Conservation (phyloP, 306 rosid genomes). For the Corylus heterophylla region DNA sequence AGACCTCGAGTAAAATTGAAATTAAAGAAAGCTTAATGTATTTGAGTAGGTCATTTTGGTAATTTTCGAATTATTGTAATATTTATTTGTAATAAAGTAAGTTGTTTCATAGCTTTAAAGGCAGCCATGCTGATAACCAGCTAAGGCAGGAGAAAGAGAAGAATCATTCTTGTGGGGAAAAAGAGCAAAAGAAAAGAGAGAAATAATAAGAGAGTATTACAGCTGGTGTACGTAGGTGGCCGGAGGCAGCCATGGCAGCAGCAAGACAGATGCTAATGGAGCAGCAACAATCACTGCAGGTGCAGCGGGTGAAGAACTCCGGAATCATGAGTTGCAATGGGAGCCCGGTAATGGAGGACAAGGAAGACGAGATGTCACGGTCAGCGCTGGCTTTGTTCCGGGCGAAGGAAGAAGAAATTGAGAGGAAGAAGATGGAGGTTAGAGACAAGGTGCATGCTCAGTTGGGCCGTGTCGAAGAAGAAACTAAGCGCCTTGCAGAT, state of each 20-base stretch:
- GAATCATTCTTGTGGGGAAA: slow-evolving; percentile 49
- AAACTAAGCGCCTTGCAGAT: slow-evolving; percentile 78
- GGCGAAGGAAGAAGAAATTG: slow-evolving; percentile 92
- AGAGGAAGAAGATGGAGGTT: slow-evolving; percentile 80
- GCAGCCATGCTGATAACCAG: slow-evolving; percentile 59
- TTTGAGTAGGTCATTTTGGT: slow-evolving; percentile 38
- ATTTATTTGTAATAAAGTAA: slow-evolving; percentile 50
- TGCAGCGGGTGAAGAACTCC: slow-evolving; percentile 51
- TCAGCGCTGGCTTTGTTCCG: slow-evolving; percentile 71
- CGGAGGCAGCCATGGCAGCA: slow-evolving; percentile 57
- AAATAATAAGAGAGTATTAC: too few relatives aligned
- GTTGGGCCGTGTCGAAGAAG: slow-evolving; percentile 70
- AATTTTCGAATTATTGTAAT: slow-evolving; percentile 30
- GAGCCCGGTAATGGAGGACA: slow-evolving; percentile 65
- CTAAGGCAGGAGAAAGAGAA: slow-evolving; percentile 49
- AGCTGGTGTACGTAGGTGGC: neutral
- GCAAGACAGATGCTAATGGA: slow-evolving; percentile 54
- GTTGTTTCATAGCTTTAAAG: slow-evolving; percentile 55
- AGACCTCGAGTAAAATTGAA: slow-evolving; percentile 58
- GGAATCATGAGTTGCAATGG: slow-evolving; percentile 48
- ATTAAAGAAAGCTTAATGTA: slow-evolving; percentile 10
- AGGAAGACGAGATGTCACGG: slow-evolving; percentile 79
- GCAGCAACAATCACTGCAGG: slow-evolving; percentile 40
- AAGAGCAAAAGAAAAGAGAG: slow-evolving; percentile 26
- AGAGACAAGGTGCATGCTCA: slow-evolving; percentile 76